Evolutionary conservation across 208 protist species (phyloP).

Genomic region (Crithidia sp.): DNA sequence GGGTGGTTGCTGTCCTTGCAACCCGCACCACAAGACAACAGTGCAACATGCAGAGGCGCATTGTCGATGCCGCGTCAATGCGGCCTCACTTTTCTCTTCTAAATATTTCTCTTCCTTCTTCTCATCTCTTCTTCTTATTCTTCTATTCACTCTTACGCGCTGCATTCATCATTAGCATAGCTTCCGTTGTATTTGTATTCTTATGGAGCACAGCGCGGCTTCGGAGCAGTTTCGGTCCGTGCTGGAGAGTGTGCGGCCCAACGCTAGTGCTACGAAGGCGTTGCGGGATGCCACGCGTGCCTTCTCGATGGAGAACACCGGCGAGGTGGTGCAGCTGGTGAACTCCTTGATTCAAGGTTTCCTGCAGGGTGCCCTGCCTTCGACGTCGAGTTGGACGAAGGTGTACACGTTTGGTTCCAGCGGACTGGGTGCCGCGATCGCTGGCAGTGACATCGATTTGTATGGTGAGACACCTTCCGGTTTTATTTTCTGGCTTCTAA

Average conservation of each 20-base stretch:
- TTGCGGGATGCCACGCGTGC: slow-evolving; percentile 16
- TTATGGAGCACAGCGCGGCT: slow-evolving; percentile 6
- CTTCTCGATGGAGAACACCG: slow-evolving; percentile 33
- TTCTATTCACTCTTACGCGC: neutral
- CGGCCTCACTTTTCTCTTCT: neutral
- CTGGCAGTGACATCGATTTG: slow-evolving; percentile 92
- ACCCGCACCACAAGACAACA: too few species aligned
- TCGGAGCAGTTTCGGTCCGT: neutral
- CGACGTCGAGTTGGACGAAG: slow-evolving; percentile 46
- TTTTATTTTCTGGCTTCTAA: slow-evolving; percentile 13
- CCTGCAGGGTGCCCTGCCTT: slow-evolving; percentile 15
- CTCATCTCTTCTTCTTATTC: neutral
- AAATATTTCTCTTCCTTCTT: neutral
- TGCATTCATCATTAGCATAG: too few species aligned
- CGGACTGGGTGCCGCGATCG: slow-evolving; percentile 74
- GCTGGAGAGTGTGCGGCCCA: neutral
- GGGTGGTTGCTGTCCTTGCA: too few species aligned
- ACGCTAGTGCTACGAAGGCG: slow-evolving; percentile 18
- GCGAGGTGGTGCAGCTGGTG: slow-evolving; percentile 28
- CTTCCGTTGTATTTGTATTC: too few species aligned
- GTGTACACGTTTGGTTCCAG: slow-evolving; percentile 78
- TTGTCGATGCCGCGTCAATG: neutral
- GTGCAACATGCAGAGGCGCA: too few species aligned
- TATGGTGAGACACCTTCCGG: slow-evolving; percentile 75
- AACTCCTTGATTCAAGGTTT: slow-evolving; percentile 23